Evolutionary conservation across 352 stramenopile species (phyloP), one percentile per base, ranked within the genome.

Genomic region (Globisporangium rhizosaccharum): DNA sequence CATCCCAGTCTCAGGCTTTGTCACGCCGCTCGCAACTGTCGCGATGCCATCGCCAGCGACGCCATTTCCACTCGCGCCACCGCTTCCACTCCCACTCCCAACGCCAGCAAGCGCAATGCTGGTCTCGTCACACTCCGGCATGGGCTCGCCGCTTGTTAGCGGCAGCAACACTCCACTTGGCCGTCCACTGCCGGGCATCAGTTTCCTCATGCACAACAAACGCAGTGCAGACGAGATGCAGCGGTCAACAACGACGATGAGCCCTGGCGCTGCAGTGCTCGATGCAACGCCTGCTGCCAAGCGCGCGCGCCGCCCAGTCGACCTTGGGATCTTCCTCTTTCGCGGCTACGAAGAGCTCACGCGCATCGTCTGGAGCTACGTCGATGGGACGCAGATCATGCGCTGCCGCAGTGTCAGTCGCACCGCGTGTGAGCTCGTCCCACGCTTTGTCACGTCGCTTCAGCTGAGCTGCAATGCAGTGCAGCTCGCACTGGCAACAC

Each of bases 381-480:
- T 94, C 46, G 79, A 89, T 47, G 85, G 85, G 37, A 68, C 72
- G 57, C 71, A 94, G 68, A 88, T 89, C 67, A 85, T 94, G 73
- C 85, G 79, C 20, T 77, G 71, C 33, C 80, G 82, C 20, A 68
- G 54, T 0, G 70, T 94, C n/a, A 75, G 51, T 49, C 79, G 80
- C n/a, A 58, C 68, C 2, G 79, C 80, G 15, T 59, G 52, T 14
- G 63, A 60, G 18, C 58, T 87, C 45, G 68, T 67, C 1, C 85
- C 85, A 41, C 65, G 73, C 20, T 85, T 90, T 58, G 85, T 94
- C 53, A 79, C 70, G 28, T 88, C 79, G 28, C 69, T 94, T 47
- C 79, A 91, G 53, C 49, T 94, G 54, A 92, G 82, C 68, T 94
- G 85, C 63, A 94, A 94, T 53, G 73, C 78, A 2, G 72, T 84